Evolutionary conservation across 306 rosid genomes (phyloP).

Genomic region (Heteromeles arbutifolia): DNA sequence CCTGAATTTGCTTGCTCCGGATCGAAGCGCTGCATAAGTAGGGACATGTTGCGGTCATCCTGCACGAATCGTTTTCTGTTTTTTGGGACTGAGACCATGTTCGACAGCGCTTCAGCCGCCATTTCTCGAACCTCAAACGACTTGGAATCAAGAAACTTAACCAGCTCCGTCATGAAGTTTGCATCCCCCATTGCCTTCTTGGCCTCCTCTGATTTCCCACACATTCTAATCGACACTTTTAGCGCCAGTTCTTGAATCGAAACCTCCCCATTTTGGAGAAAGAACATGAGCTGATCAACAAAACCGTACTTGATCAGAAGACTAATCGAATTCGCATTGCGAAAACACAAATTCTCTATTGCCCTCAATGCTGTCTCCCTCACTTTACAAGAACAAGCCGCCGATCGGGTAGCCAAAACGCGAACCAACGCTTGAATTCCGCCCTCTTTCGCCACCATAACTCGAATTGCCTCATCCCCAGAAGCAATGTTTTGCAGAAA

Average conservation of each 20-base stretch:
- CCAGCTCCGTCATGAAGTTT: slow-evolving; percentile 71
- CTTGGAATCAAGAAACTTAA: slow-evolving; percentile 63
- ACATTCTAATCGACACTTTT: slow-evolving; percentile 54
- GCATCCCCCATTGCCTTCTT: slow-evolving; percentile 65
- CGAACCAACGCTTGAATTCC: slow-evolving; percentile 52
- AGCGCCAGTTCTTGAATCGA: slow-evolving; percentile 63
- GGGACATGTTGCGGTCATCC: slow-evolving; percentile 57
- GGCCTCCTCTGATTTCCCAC: slow-evolving; percentile 63
- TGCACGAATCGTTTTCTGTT: slow-evolving; percentile 70
- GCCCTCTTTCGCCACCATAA: slow-evolving; percentile 56
- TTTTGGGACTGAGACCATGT: slow-evolving; percentile 58
- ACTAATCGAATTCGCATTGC: slow-evolving; percentile 32
- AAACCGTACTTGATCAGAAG: slow-evolving; percentile 52
- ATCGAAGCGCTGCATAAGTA: slow-evolving; percentile 53
- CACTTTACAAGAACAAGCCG: slow-evolving; percentile 37
- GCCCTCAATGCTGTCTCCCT: slow-evolving; percentile 58
- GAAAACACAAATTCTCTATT: slow-evolving; percentile 52
- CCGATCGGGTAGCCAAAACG: slow-evolving; percentile 47
- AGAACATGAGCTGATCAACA: slow-evolving; percentile 53
- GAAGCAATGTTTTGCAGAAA: slow-evolving; percentile 57
- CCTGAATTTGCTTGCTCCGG: slow-evolving; percentile 54
- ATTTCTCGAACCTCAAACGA: slow-evolving; percentile 75
- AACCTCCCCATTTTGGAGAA: slow-evolving; percentile 61
- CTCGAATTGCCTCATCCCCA: slow-evolving; percentile 52
- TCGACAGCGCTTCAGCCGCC: slow-evolving; percentile 71